Percentiles rank a stretch among this genome's conserved stretches.
Evolutionary conservation across 2,329 filamentous ascomycete species (phyloP).

Genomic region (Exserohilum rostratum): DNA sequence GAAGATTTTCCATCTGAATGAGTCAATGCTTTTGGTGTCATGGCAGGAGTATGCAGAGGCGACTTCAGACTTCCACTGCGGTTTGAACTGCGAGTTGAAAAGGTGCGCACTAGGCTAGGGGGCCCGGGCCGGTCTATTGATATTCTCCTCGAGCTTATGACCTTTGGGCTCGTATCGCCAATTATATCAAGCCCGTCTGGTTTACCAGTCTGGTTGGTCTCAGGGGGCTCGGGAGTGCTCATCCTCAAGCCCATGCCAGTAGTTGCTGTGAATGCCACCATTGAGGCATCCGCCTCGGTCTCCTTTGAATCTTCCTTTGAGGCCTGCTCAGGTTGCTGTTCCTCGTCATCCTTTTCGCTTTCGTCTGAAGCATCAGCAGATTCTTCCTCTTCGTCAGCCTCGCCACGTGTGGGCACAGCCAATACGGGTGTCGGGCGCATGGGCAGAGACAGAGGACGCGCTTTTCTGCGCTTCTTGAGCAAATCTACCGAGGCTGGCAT

Average conservation of each 20-base stretch:
- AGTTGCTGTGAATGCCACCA: constrained; percentile 43
- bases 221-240: constrained; percentile 24
- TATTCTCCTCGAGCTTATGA: constrained; percentile 45
- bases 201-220: constrained; percentile 17
- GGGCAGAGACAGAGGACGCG: constrained; percentile 43
- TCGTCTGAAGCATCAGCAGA: background rate
- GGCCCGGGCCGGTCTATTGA: constrained; percentile 43
- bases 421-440: constrained; percentile 29
- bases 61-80: constrained; percentile 38
- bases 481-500: constrained; percentile 31
- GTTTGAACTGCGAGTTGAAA: constrained; percentile 38
- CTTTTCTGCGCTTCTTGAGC: constrained; percentile 25
- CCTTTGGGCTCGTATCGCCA: constrained; percentile 31
- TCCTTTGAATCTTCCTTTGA: constrained; percentile 15
- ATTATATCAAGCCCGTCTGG: constrained; percentile 25
- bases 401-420: constrained; percentile 11
- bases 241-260: constrained; percentile 39
- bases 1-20: constrained; percentile 33
- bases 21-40: constrained; percentile 21
- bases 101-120: constrained; percentile 44
- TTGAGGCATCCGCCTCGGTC: constrained; percentile 32
- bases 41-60: constrained; percentile 24
- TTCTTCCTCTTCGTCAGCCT: background rate
- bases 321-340: constrained; percentile 2
- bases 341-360: background rate